Evolutionary conservation across 2,329 filamentous ascomycete genomes (phyloP), one percentile per base, ranked within the genome.

Genomic region (Eurotiales sp.): DNA sequence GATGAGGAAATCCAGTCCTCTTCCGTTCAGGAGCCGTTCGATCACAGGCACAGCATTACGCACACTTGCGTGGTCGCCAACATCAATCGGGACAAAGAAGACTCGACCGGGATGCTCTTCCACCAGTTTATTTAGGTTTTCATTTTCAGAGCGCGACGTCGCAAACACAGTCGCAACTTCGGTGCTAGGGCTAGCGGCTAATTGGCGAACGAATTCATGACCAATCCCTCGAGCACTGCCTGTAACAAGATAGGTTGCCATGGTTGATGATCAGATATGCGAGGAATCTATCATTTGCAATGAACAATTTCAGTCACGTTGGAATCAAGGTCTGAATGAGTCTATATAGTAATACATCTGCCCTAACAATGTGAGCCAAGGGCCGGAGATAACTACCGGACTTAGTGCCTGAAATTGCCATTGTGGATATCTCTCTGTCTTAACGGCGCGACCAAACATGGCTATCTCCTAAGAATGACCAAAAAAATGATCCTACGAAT

Each of bases 1-100:
- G 53, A 72, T 62, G n/a, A 76, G 51, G 1, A 73, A 61, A 55
- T 75, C 72, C 0, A 75, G 58, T 3, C 68, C 69, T 6, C 62
- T 61, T 25, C 60, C 65, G 8, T 46, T 53, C 0, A 72, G 51
- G 1, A 53, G 52, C 6, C 47, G 47, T 21, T 65, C 63, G 8
- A 70, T 63, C 7, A 59, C 52, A 0, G 52, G 49, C 1, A 55
- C 66, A 2, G 67, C 70, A 11, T 61, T 36, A 22, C 64, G 55
- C n/a, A 72, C 60, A 14, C 57, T 64, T 6, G 42, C 46, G 22
- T 59, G 51, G 45, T 66, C 52, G 4, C 65, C 62, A 6, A 71
- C 61, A 32, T 73, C 69, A 1, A 72, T 58, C n/a, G 59, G 51
- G 25, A 74, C 53, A 14, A 66, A 53, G 0, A 61, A 47, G 10